Percentiles rank a stretch among this genome's conserved stretches.
Evolutionary conservation across 1,284 basidiomycete species (phyloP).

Genomic region (Ustilago tritici): DNA sequence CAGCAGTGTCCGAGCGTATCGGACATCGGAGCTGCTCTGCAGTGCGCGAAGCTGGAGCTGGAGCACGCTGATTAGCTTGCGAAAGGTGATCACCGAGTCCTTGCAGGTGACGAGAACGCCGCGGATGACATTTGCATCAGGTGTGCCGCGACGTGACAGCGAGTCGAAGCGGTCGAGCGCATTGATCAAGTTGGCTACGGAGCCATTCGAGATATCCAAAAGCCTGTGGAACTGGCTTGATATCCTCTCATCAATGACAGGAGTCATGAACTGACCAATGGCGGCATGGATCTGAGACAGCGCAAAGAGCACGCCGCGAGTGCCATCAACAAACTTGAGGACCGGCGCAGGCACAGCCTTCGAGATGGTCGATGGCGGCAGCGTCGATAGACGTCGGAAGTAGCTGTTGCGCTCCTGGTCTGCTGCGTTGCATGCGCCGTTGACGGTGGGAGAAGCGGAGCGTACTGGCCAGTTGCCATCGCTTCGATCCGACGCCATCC

Average conservation of each 20-base stretch:
- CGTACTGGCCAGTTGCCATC: slow-evolving; percentile 36
- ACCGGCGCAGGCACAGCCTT: slow-evolving; percentile 81
- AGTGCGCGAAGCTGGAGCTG: slow-evolving; percentile 81
- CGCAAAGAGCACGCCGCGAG: slow-evolving; percentile 91
- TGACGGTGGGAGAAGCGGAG: slow-evolving; percentile 58
- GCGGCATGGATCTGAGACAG: slow-evolving; percentile 91
- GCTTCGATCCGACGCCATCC: slow-evolving; percentile 36
- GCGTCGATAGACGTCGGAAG: slow-evolving; percentile 83
- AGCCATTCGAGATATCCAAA: slow-evolving; percentile 76
- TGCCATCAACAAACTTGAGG: slow-evolving; percentile 83
- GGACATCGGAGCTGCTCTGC: slow-evolving; percentile 80
- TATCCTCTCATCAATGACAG: slow-evolving; percentile 86
- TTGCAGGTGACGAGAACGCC: slow-evolving; percentile 84
- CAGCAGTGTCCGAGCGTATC: slow-evolving; percentile 88
- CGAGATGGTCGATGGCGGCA: slow-evolving; percentile 78
- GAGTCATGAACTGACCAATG: slow-evolving; percentile 87
- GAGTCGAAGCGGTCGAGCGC: slow-evolving; percentile 93
- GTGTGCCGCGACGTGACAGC: slow-evolving; percentile 79
- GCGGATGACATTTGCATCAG: slow-evolving; percentile 79
- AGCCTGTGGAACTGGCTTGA: slow-evolving; percentile 56
- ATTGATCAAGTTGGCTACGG: slow-evolving; percentile 86
- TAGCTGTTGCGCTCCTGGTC: slow-evolving; percentile 81
- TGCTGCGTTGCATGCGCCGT: slow-evolving; percentile 75
- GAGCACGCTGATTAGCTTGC: slow-evolving; percentile 86
- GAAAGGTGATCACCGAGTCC: slow-evolving; percentile 86